Conservation (phyloP, 2,329 filamentous ascomycete genomes). For the Bipolaris gigantea region DNA sequence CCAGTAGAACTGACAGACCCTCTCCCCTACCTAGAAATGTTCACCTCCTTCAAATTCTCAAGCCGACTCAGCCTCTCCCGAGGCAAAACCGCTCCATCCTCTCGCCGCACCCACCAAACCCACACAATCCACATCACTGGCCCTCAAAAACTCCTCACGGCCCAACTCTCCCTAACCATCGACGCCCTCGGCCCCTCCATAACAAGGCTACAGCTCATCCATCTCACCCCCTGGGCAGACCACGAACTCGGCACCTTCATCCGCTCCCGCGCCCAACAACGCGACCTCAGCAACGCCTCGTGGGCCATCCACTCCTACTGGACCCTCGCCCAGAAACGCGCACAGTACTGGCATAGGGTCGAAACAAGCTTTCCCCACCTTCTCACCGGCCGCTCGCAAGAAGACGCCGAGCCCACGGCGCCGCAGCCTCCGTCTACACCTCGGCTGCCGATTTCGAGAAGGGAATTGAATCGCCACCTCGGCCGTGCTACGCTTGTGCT, state of each 20-base stretch:
- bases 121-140: constrained; percentile 59
- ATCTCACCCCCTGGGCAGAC: constrained; percentile 61
- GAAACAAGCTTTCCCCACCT: constrained; percentile 51
- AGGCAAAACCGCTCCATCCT: constrained; percentile 12
- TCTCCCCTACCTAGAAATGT: constrained; percentile 69
- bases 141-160: constrained; percentile 60
- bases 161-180: constrained; percentile 61
- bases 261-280: constrained; percentile 35
- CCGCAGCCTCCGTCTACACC: constrained; percentile 15
- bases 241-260: constrained; percentile 61
- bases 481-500: constrained; percentile 35
- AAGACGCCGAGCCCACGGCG: constrained; percentile 24
- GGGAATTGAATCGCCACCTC: constrained; percentile 55
- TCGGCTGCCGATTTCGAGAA: constrained; percentile 36
- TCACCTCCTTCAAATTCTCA: constrained; percentile 67
- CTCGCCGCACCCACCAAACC: constrained; percentile 25
- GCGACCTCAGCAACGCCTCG: constrained; percentile 62
- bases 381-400: constrained; percentile 15
- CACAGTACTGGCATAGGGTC: constrained; percentile 63
- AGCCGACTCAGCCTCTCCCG: constrained; percentile 51
- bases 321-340: constrained; percentile 61
- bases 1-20: constrained; percentile 65
- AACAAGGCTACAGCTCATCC: constrained; percentile 55
- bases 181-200: constrained; percentile 51
- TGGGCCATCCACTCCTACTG: constrained; percentile 73